phyloP scores from a whole-genome alignment of 441 rosid genomes.

The Aquilaria agallochum region DNA sequence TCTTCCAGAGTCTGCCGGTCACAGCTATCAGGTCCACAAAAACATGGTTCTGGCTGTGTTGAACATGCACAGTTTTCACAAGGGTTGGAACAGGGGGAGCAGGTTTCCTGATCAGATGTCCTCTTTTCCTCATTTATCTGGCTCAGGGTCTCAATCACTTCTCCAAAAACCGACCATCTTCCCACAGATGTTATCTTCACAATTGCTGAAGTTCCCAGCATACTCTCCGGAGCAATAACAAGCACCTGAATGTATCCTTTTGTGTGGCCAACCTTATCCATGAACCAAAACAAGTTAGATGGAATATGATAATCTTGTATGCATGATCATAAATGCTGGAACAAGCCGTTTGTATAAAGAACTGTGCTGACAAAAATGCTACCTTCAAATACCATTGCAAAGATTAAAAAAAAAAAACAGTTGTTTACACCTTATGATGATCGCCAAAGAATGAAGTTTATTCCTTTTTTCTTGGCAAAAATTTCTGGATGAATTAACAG shows the following conservation, averaged over 20 bases:
- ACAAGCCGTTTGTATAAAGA: no score
- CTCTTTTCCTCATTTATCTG: slow-evolving; percentile 22
- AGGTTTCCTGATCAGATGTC: slow-evolving; percentile 20
- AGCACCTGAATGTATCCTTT: slow-evolving; percentile 91
- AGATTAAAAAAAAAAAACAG: no score
- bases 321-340: no score
- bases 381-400: no score
- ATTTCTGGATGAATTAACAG: no score
- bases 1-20: slow-evolving; percentile 33
- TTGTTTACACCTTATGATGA: no score
- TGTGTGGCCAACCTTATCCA: slow-evolving; percentile 90
- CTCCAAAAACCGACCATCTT: slow-evolving; percentile 94
- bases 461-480: no score
- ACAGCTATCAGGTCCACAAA: slow-evolving; percentile 47
- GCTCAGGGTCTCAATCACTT: slow-evolving; percentile 56
- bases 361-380: no score
- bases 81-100: slow-evolving; percentile 25
- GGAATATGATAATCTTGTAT: no score
- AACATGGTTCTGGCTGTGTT: slow-evolving; percentile 33
- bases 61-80: slow-evolving; percentile 44
- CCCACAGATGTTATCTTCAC: slow-evolving; percentile 89
- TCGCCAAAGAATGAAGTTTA: no score
- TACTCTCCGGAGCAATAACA: slow-evolving; percentile 56
- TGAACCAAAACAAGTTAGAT: slow-evolving; percentile 9
- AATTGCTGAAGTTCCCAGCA: slow-evolving; percentile 73